These are phyloP conservation scores for Saccharum officinarum DNA, from an alignment of 176 grass and related monocot genomes.

Conservation along the genomic window DNA sequence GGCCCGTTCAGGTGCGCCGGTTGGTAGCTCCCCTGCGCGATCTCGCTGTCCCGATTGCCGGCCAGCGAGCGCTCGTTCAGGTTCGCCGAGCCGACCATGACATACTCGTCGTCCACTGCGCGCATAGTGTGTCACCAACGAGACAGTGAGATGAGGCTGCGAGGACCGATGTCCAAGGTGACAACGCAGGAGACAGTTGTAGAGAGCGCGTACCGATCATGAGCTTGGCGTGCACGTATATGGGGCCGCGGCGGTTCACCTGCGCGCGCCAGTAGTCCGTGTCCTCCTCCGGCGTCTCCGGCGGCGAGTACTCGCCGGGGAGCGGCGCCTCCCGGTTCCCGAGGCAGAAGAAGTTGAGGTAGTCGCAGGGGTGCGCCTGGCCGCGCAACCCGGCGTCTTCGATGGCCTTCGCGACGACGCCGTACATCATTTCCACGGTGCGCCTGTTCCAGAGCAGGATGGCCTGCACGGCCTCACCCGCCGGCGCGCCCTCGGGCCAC, in stretches of 20 bases:
- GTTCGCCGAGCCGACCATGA: constrained; percentile 89
- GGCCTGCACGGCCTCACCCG: constrained; percentile 58
- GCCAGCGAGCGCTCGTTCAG: constrained; percentile 93
- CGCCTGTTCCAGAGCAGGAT: constrained; percentile 78
- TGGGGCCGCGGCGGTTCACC: constrained; percentile 61
- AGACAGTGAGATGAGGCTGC: neutral
- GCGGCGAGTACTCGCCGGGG: constrained; percentile 56
- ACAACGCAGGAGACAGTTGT: neutral
- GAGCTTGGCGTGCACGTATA: constrained; percentile 93
- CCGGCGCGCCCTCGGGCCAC: constrained; percentile 89
- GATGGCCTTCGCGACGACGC: constrained; percentile 64
- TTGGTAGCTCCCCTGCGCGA: constrained; percentile 90
- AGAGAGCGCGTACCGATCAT: constrained; percentile 70
- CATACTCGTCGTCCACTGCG: constrained; percentile 83
- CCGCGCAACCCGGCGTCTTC: constrained; percentile 65
- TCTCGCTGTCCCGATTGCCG: constrained; percentile 84
- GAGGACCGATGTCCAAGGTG: neutral
- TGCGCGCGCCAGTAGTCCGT: constrained; percentile 78
- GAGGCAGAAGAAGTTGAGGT: constrained; percentile 95
- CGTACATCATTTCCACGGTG: constrained; percentile 84
- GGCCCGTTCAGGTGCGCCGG: constrained; percentile 66
- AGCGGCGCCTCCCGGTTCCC: constrained; percentile 66
- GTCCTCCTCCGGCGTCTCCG: constrained; percentile 34
- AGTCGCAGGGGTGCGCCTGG: constrained; percentile 74
- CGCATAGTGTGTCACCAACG: neutral